Conservation (phyloP, 768 basidiomycete genomes). For the Amanita thiersii region DNA sequence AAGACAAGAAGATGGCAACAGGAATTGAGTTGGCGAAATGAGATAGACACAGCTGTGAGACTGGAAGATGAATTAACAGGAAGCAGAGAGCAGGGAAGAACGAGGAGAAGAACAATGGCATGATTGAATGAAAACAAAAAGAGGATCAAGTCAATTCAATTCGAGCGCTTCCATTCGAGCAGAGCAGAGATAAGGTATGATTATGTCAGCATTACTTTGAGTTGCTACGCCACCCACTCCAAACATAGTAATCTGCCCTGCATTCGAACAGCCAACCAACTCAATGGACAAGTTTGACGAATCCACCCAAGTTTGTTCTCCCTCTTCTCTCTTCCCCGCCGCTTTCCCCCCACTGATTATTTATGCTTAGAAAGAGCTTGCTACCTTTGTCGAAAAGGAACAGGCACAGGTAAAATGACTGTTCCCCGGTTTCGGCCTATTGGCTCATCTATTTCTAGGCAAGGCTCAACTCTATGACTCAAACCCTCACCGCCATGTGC, state of each 20-base stretch:
- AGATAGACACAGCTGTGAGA: too few species aligned
- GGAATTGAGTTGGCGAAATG: too few species aligned
- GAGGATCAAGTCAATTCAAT: too few species aligned
- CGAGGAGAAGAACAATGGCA: too few species aligned
- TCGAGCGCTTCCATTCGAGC: too few species aligned
- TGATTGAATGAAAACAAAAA: too few species aligned
- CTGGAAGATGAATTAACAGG: too few species aligned
- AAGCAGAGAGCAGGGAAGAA: too few species aligned
- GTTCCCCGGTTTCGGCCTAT: neutral
- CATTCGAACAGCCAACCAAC: conserved; percentile 9
- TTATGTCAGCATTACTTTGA: conserved; percentile 6
- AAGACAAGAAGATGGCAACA: conserved; percentile 2
- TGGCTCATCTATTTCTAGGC: conserved; percentile 22
- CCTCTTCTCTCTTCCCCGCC: conserved; percentile 1
- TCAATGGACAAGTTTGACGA: conserved; percentile 68
- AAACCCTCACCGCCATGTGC: conserved; percentile 74
- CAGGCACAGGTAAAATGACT: conserved; percentile 60
- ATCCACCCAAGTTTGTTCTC: conserved; percentile 52
- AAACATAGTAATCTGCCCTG: neutral
- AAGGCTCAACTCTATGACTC: conserved; percentile 58
- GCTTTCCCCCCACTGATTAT: conserved; percentile 7
- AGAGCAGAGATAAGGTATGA: too few species aligned
- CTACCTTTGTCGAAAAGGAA: conserved; percentile 71
- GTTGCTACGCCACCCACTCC: too few species aligned
- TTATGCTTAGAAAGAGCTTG: conserved; percentile 68